These are phyloP conservation scores for Porpolomopsis calyptriformis DNA, from an alignment of 768 basidiomycete genomes.

Conservation along the genomic window DNA sequence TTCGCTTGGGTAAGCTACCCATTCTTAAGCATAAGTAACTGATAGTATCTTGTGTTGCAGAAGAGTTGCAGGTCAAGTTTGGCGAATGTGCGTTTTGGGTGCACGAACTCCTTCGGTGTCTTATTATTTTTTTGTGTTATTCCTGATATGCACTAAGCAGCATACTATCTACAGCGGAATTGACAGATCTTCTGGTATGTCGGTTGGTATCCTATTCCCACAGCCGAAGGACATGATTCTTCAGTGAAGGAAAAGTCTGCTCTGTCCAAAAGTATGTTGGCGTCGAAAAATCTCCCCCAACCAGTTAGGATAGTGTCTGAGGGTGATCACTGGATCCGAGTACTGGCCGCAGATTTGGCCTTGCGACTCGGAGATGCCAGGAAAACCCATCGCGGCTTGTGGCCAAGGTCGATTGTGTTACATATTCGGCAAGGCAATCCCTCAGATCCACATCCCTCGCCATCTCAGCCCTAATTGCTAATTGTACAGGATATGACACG, in stretches of 20 bases:
- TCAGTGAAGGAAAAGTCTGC: conserved; percentile 78
- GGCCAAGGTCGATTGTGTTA: conserved; percentile 89
- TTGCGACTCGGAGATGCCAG: conserved; percentile 78
- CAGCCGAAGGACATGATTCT: conserved; percentile 8
- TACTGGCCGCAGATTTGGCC: conserved; percentile 84
- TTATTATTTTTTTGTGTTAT: conserved; percentile 1
- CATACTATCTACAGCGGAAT: conserved; percentile 48
- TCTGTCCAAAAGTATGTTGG: conserved; percentile 85
- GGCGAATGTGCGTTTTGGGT: conserved; percentile 85
- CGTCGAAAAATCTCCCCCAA: conserved; percentile 86
- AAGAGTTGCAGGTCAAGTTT: conserved; percentile 71
- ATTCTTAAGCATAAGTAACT: neutral
- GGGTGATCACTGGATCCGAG: conserved; percentile 83
- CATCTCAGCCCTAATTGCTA: conserved; percentile 1
- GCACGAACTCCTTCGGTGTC: conserved; percentile 78
- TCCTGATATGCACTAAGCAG: conserved; percentile 1
- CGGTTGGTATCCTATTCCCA: neutral
- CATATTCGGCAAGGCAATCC: conserved; percentile 57
- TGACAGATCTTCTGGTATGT: conserved; percentile 75
- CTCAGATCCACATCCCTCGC: neutral
- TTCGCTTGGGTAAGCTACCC: conserved; percentile 40
- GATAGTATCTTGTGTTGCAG: conserved; percentile 26
- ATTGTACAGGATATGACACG: conserved; percentile 45
- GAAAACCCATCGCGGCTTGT: conserved; percentile 56
- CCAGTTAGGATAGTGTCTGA: conserved; percentile 64